Evolutionary conservation across 305 asterid genomes (phyloP), one percentile per base, ranked within the genome.

Genomic region (Ajuga reptans): DNA sequence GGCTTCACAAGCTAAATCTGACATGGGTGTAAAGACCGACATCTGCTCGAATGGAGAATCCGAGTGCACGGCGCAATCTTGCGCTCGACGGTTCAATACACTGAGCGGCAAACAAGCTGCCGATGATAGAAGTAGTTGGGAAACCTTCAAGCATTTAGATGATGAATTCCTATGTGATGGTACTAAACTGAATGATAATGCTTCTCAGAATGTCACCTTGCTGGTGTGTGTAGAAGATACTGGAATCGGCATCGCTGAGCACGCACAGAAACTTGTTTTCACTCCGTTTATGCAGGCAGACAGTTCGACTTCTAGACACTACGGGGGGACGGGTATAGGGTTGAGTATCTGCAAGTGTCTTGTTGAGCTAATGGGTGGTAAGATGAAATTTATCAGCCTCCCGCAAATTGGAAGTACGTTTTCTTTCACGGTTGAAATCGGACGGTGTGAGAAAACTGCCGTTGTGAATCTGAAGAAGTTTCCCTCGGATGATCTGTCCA

Each of bases 281-380:
- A 88, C 91, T 0, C 98, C 97, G 2, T 92, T 92, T 71, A 92
- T 92, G 98, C 98, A 92, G 80, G 98, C 97, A 2, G 98, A 92
- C 78, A 92, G 98, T 73, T 90, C 98, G 36, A 92, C 96, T 33
- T 92, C 98, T 50, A 81, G 98, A 63, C 76, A 85, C 55, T 92
- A 90, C 31, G 98, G 98, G 65, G 98, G 98, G 61, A 92, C 98
- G 1, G 98, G 98, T 41, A 88, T 92, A 39, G 98, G 98, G 47
- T 73, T 92, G 80, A 92, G 96, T 83, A 92, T 92, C 68, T 86
- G 98, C 53, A 86, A 90, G 83, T 88, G 96, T 72, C 87, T 92
- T 14, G 98, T 92, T 4, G 96, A 83, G 84, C 86, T 90, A 41
- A 92, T 92, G 97, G 92, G 95, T 4, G 98, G 98, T 70, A 85